Evolutionary conservation across 495 filamentous ascomycete genomes (phyloP), one percentile per base, ranked within the genome.

Genomic region (Penicillium cosmopolitanum): DNA sequence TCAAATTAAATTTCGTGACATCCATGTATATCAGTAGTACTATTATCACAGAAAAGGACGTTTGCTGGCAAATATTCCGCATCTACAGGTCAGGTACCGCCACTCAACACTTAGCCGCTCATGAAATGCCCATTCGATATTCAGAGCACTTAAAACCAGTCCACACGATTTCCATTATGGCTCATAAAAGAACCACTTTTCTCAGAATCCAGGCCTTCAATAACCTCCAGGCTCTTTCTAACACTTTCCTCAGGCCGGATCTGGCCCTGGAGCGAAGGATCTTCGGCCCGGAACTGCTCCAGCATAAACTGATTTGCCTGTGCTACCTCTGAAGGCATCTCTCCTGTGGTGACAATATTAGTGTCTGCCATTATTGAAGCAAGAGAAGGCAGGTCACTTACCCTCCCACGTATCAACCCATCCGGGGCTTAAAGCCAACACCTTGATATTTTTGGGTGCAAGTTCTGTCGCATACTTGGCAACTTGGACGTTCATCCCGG

Each of bases 401-500:
- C 60, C 67, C 34, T 66, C 66, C 42, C 50, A 63, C 8, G 69
- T 73, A 51, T 70, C 47, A 7, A 76, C 68, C 60, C 71, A 59
- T 47, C 75, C 69, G 19, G 75, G 71, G 56, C 71, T 71, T 31
- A 77, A 40, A 13, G 65, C 65, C 40, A 76, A 25, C 38, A 73
- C 56, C 18, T 70, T 65, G 56, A 79, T 73, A 6, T 73, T 71
- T 38, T 72, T 57, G 1, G 56, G 58, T 42, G 62, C 66, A 34
- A 71, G 63, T 40, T 72, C 67, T 16, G 58, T 66, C 10, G 66
- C 66, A 56, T 73, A 80, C 61, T 80, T 80, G 53, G 73, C 74
- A 25, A 76, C 71, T n/a, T 69, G 60, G 6, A 79, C 61, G 60
- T 82, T 81, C 63, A 74, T 61, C 2, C 68, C 75, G 3, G 75